A percentile compares a stretch with the other conserved stretches of the same genome.
phyloP scores from a whole-genome alignment of 306 rosid species.

The Gastrolobium bilobum region DNA sequence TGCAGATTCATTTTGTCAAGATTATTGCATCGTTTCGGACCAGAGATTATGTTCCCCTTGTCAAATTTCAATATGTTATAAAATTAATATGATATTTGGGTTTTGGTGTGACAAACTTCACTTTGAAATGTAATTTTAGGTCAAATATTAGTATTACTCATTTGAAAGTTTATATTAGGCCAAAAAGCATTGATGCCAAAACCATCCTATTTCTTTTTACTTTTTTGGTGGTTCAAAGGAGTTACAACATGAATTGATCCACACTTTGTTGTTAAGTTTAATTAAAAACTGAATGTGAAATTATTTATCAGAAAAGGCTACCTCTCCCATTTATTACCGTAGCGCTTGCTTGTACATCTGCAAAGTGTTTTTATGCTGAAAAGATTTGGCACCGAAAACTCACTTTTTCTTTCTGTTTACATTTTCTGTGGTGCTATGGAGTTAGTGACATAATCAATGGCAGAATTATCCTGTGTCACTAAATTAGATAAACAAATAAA shows the following conservation, averaged over 20 bases:
- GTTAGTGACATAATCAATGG: slow-evolving; percentile 25
- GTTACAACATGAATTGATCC: slow-evolving; percentile 1
- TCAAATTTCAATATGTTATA: neutral
- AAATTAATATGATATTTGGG: neutral
- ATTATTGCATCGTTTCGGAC: slow-evolving; percentile 32
- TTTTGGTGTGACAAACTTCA: slow-evolving; percentile 6
- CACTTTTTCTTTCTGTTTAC: slow-evolving; percentile 16
- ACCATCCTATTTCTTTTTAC: neutral
- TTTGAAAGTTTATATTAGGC: slow-evolving; percentile 12
- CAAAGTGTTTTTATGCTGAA: slow-evolving; percentile 39
- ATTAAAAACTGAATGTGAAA: neutral
- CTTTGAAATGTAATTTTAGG: slow-evolving; percentile 30
- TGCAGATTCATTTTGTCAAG: slow-evolving; percentile 1
- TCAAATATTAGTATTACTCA: slow-evolving; percentile 9
- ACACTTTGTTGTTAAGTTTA: neutral
- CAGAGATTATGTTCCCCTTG: slow-evolving; percentile 8
- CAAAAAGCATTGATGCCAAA: slow-evolving; percentile 3
- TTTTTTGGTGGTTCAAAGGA: slow-evolving; percentile 9
- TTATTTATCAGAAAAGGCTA: neutral
- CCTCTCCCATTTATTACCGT: slow-evolving; percentile 9
- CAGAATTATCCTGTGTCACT: slow-evolving; percentile 19
- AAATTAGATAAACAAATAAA: slow-evolving; percentile 16
- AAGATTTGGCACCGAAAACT: slow-evolving; percentile 1
- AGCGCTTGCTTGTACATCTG: slow-evolving; percentile 41
- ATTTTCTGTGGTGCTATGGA: slow-evolving; percentile 22